Base-by-base conservation (phyloP, 345 rosid genomes). In the Luvunga scandens region DNA sequence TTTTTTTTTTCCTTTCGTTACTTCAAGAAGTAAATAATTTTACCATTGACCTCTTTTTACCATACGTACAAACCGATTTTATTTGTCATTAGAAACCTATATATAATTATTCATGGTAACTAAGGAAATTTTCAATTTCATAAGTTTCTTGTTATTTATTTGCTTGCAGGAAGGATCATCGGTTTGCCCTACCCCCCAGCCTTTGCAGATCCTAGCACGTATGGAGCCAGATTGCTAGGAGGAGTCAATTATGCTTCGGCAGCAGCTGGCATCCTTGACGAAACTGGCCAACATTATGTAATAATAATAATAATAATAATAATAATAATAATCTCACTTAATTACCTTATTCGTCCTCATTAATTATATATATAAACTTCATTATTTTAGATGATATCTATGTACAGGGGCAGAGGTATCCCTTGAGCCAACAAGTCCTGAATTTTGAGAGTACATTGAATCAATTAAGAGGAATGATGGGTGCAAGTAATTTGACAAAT, bases 211-310 rank as follows among this genome's bases (percentile, higher is more conserved):
- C 94, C 97, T 21, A 82, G 75, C 68, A 83, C 98, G 24, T 16
- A 50, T 24, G 98, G 95, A 68, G 57, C 34, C 18, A 87, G 85
- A 83, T 45, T 92, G 24, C 88, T 94, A 6, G 84, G 84, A 69
- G 99, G 98, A 39, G 86, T 94, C 66, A 92, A 96, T 79, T 90
- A 91, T 61, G 97, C 99, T 7, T 94, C 98, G 22, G 98, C 97
- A 16, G 98, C 97, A 34, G 98, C 91, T 2, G 99, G 99, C 31
- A 91, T 96, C 66, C 97, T 96, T 33, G 95, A 94, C 31, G 90
- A 86, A 77, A 84, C 91, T 5, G 99, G 97, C 78, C 87, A 63
- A 86, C 86, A 94, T 80, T 92, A 87, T 16, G 99, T 96, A 45
- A 12, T 42, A 2, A 42, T 42, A 2, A 42, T 42, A 2, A 1